Percentiles rank a stretch among this genome's conserved stretches.
These are phyloP conservation scores for Logfia minima DNA, from an alignment of 129 eudicot species.

Conservation along the genomic window DNA sequence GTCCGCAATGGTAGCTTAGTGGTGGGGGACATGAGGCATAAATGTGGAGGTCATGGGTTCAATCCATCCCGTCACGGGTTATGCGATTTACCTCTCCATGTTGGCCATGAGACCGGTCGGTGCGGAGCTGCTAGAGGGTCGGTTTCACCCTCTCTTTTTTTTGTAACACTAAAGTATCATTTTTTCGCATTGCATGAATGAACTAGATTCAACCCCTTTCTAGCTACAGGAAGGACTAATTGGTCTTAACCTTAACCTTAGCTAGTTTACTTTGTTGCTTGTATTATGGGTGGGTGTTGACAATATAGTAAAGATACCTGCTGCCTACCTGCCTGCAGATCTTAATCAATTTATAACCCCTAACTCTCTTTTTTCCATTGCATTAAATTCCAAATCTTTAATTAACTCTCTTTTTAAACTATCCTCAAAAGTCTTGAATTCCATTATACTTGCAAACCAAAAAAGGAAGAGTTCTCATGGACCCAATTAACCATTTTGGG, in stretches of 20 bases:
- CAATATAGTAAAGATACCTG: slow-evolving; percentile 19
- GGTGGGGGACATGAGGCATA: too few relatives aligned
- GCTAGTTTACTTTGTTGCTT: slow-evolving; percentile 21
- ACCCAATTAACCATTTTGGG: slow-evolving; percentile 38
- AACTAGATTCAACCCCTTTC: slow-evolving; percentile 3
- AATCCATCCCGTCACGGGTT: too few relatives aligned
- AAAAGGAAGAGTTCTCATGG: slow-evolving; percentile 30
- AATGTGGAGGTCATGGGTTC: too few relatives aligned
- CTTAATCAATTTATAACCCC: slow-evolving; percentile 22
- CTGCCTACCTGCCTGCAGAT: slow-evolving; percentile 27
- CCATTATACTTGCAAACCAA: not conserved
- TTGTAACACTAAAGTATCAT: slow-evolving; percentile 13
- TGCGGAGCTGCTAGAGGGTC: too few relatives aligned
- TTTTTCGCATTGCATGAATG: not conserved
- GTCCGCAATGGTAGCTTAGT: not conserved
- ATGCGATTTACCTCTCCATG: too few relatives aligned
- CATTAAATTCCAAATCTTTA: slow-evolving; percentile 16
- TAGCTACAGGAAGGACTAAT: slow-evolving; percentile 15
- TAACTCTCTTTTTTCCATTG: slow-evolving; percentile 21
- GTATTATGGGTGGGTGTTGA: slow-evolving; percentile 24
- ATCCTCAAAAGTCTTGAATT: slow-evolving; percentile 22
- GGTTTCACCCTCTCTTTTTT: too few relatives aligned
- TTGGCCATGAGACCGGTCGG: too few relatives aligned
- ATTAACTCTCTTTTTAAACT: not conserved
- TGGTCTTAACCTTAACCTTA: slow-evolving; percentile 15